Conservation (phyloP, 805 yeast species). For the Candida michaelii region DNA sequence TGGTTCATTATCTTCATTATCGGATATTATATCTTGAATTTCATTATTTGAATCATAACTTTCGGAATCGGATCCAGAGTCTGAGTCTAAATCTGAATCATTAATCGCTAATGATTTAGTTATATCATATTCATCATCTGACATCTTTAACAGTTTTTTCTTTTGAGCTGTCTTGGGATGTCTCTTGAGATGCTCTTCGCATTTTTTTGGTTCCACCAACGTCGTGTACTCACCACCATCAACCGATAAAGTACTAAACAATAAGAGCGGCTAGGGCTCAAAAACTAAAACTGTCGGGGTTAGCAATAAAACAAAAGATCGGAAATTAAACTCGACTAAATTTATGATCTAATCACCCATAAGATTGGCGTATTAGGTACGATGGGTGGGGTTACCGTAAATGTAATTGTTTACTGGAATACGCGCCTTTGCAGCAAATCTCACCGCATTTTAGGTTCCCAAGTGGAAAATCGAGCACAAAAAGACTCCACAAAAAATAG, state of each 20-base stretch:
- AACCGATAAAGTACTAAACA: not conserved
- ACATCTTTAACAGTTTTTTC: conserved; percentile 8
- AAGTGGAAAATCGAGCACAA: not conserved
- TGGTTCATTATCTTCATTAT: conserved; percentile 44
- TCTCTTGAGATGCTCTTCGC: conserved; percentile 11
- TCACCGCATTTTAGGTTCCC: conserved; percentile 1
- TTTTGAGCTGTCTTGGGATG: not conserved
- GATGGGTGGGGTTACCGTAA: not conserved
- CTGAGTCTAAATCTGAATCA: conserved; percentile 28
- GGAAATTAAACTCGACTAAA: no score
- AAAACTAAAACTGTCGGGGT: no score
- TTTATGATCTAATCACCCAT: no score
- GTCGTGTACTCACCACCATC: no score
- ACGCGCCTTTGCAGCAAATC: conserved; percentile 4
- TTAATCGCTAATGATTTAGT: conserved; percentile 57
- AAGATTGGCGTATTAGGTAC: not conserved
- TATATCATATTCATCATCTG: conserved; percentile 48
- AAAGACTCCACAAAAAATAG: not conserved
- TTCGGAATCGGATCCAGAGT: conserved; percentile 18
- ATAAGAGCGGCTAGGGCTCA: no score
- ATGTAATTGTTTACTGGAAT: not conserved
- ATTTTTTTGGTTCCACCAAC: not conserved
- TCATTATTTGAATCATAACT: conserved; percentile 20
- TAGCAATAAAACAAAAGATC: no score
- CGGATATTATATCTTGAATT: conserved; percentile 35